Evolutionary conservation across 345 rosid genomes (phyloP).

Genomic region (Salix exigua): DNA sequence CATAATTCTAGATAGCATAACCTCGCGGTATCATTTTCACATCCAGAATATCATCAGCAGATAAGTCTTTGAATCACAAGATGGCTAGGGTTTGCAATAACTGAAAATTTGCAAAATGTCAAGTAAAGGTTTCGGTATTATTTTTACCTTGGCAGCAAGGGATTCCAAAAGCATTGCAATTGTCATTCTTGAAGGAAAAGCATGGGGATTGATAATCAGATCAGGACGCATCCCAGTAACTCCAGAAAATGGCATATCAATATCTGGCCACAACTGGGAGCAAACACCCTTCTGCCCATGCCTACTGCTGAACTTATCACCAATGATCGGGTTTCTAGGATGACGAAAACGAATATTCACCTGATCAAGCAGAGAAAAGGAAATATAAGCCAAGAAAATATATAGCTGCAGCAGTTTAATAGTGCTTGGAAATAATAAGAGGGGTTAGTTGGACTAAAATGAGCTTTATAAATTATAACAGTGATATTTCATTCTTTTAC

Average conservation of each 20-base stretch:
- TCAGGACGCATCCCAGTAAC: constrained; percentile 97
- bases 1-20: no score
- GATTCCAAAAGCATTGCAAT: constrained; percentile 98
- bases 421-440: not conserved
- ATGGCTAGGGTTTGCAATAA: not conserved
- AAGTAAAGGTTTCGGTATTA: no score
- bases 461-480: no score
- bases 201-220: constrained; percentile 96
- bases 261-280: constrained; percentile 94
- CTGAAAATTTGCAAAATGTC: no score
- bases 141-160: constrained; percentile 84
- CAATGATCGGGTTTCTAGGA: constrained; percentile 87
- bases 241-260: constrained; percentile 97
- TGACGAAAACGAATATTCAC: constrained; percentile 81
- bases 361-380: constrained; percentile 34
- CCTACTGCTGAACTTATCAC: constrained; percentile 98
- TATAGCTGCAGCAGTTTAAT: not conserved
- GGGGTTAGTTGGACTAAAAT: no score
- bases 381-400: not conserved
- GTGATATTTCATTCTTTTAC: no score
- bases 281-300: constrained; percentile 99
- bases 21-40: no score
- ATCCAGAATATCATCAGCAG: no score
- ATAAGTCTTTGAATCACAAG: no score
- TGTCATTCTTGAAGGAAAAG: constrained; percentile 98